Evolutionary conservation across 352 stramenopile genomes (phyloP), one percentile per base, ranked within the genome.

Genomic region (Pythium vanterpoolii): DNA sequence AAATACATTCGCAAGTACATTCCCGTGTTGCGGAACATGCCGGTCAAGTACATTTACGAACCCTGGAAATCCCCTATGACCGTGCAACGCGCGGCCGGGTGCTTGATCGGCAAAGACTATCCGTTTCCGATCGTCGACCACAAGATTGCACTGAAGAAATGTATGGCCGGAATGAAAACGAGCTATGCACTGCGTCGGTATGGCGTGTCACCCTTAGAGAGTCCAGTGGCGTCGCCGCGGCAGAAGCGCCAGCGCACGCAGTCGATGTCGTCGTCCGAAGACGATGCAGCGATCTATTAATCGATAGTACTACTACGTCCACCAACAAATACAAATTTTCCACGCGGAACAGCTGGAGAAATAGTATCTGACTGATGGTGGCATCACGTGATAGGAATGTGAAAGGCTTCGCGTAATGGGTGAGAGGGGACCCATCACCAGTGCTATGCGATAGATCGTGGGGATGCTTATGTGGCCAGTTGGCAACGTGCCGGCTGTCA

Each of bases 21-120:
- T 18, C 94, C 95, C 4, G 81, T 78, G 48, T 78, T 99, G 26
- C 72, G 70, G 26, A 80, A 98, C 13, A 89, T 98, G 64, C 96
- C 96, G 18, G 69, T 76, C 39, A 98, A 98, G 72, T 98, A 98
- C 72, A 99, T 99, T 48, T 99, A 98, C 69, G 94, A 98, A 66
- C 96, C 96, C 2, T 99, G 96, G 96, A 98, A 96, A 56, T 95
- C 96, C n/a, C 95, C 96, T 1, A 60, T 87, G 38, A 83, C 68
- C 26, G 80, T 98, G 31, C 93, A 97, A 52, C 73, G 93, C 21
- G 72, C 81, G 7, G 79, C 79, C 7, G 86, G 87, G 4, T 97
- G 89, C 56, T 69, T 96, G 18, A 86, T 97, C 24, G 96, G 95
- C 26, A 86, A 88, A 57, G 84, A 98, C 70, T 99, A 99, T 64